phyloP scores from a whole-genome alignment of 148 eudicot species.

The Chenopodium album region DNA sequence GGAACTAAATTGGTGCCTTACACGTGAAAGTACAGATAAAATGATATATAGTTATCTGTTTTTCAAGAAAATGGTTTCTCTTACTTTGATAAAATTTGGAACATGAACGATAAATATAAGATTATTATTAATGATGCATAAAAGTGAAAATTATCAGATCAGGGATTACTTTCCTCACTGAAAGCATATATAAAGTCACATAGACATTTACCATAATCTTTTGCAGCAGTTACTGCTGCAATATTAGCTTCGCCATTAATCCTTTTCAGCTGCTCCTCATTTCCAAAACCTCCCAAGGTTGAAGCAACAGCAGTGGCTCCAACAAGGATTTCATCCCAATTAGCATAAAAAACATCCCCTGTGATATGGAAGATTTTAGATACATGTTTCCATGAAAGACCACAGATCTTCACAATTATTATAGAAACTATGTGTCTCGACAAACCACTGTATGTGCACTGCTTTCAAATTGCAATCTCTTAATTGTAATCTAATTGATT shows the following conservation, averaged over 20 bases:
- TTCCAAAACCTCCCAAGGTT: conserved; percentile 95
- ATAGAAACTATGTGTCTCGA: background rate
- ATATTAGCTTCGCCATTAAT: conserved; percentile 97
- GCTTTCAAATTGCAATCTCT: background rate
- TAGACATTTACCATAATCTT: conserved; percentile 62
- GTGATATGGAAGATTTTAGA: conserved; percentile 22
- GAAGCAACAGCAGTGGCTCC: conserved; percentile 97
- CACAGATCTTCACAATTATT: background rate
- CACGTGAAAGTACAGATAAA: background rate
- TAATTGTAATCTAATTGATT: background rate
- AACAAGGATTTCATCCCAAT: conserved; percentile 91
- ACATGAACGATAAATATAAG: background rate
- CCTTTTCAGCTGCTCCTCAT: conserved; percentile 94
- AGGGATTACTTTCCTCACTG: background rate
- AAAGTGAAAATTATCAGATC: background rate
- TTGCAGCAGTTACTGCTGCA: conserved; percentile 87
- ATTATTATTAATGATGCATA: background rate
- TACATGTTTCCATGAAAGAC: background rate
- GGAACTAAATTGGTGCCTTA: background rate
- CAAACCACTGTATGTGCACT: background rate
- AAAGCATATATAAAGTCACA: background rate
- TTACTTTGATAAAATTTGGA: background rate
- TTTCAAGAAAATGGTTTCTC: background rate
- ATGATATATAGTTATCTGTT: background rate
- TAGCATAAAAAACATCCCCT: conserved; percentile 97